phyloP scores from a whole-genome alignment of 306 rosid species.

The Trichosanthes truncata region DNA sequence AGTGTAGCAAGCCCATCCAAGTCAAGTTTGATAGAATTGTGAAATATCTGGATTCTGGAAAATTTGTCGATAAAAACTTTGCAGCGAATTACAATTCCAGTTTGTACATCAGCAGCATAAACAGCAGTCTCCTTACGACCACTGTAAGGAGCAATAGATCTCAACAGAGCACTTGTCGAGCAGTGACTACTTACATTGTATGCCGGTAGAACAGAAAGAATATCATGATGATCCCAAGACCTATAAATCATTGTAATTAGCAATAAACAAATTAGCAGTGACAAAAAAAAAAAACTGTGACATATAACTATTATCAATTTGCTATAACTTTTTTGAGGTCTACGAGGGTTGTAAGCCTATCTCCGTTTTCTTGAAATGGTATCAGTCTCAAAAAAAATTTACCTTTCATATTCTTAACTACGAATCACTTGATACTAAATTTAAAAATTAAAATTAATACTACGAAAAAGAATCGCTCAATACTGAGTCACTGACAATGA shows the following conservation, averaged over 20 bases:
- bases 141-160: conserved; percentile 65
- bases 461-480: neutral
- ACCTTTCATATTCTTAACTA: neutral
- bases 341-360: neutral
- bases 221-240: conserved; percentile 98
- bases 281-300: neutral
- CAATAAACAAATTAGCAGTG: neutral
- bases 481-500: neutral
- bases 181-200: conserved; percentile 67
- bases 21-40: conserved; percentile 82
- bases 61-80: conserved; percentile 85
- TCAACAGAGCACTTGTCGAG: conserved; percentile 81
- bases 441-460: neutral
- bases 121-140: conserved; percentile 96
- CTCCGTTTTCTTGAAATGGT: neutral
- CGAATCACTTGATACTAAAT: neutral
- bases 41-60: conserved; percentile 83
- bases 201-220: conserved; percentile 72
- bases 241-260: conserved; percentile 18
- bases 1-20: conserved; percentile 93
- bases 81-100: conserved; percentile 73
- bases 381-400: neutral
- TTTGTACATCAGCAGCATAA: conserved; percentile 66
- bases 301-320: neutral
- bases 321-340: neutral